Base-by-base conservation (phyloP, 768 basidiomycete species). In the Serpula lacrymans region DNA sequence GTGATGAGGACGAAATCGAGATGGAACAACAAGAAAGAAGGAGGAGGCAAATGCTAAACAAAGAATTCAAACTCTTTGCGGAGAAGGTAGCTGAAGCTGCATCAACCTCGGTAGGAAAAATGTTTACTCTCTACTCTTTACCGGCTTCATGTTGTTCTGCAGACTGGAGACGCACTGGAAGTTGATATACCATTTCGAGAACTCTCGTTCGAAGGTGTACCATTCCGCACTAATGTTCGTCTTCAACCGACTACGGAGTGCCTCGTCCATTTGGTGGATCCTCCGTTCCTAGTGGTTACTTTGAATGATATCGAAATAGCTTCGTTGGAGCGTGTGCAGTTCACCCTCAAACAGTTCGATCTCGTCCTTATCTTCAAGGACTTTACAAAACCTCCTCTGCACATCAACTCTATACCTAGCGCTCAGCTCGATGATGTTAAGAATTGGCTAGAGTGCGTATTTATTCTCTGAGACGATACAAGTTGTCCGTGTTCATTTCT, bases 1-100 rank as follows among this genome's bases (percentile, higher is more conserved):
- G 93, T 21, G 96, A 98, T 55, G 96, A 99, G 61, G 96, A 99
- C 58, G 96, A 98, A 65, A 93, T 98, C 46, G 94, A 98, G 69
- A 88, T 95, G 69, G 96, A 98, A 58, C 95, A 98, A 58, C 90
- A 93, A 60, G 96, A 99, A 62, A 74, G 94, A 36, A 91, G 87
- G 64, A 82, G 92, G 22, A 72, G 93, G 37, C 87, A 86, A 38
- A 71, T 84, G 62, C 71, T 96, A 26, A 98, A 99, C 71, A 91
- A 85, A 57, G 91, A 96, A 57, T 93, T 98, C 63, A 92, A 89
- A 57, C 71, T 80, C 17, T 99, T 97, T 61, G 86, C 93, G 0
- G 88, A 95, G 57, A 91, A 89, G 62, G 76, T 98, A 36, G 84
- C 90, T 2, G 89, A 95, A 52, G 88, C 92, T 12, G 78, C 80